Evolutionary conservation across 768 basidiomycete genomes (phyloP).

Genomic region (Lentinula lateritia): DNA sequence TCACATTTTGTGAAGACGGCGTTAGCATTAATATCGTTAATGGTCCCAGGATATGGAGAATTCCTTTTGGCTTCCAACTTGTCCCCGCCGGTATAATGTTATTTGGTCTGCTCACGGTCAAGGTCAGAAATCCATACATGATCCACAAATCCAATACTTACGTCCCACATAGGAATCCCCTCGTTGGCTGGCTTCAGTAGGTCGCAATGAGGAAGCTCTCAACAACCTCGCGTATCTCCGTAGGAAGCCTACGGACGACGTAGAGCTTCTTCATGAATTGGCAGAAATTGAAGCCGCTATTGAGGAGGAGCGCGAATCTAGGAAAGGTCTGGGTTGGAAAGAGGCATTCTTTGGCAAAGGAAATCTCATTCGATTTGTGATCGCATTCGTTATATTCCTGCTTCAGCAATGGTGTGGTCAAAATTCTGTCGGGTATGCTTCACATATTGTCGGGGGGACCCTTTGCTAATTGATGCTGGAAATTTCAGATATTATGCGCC

Average conservation of each 20-base stretch:
- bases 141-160: background rate
- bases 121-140: constrained; percentile 14
- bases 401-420: constrained; percentile 63
- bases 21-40: constrained; percentile 35
- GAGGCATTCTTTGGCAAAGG: constrained; percentile 56
- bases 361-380: constrained; percentile 54
- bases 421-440: constrained; percentile 38
- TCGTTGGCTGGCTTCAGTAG: constrained; percentile 47
- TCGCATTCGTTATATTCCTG: constrained; percentile 53
- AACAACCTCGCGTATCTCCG: constrained; percentile 44
- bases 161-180: constrained; percentile 38
- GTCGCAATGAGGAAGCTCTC: constrained; percentile 30
- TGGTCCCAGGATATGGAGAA: constrained; percentile 39
- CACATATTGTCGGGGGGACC: background rate
- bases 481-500: constrained; percentile 61
- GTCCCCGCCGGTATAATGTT: constrained; percentile 53
- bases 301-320: constrained; percentile 45
- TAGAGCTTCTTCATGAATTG: constrained; percentile 32
- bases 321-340: constrained; percentile 39
- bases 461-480: background rate
- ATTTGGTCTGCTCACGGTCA: constrained; percentile 42
- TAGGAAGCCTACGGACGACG: constrained; percentile 21
- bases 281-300: constrained; percentile 61
- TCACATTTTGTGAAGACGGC: constrained; percentile 39
- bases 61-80: constrained; percentile 53